phyloP scores from a whole-genome alignment of 1,139 yeast genomes.

The Candida glucosophila region DNA sequence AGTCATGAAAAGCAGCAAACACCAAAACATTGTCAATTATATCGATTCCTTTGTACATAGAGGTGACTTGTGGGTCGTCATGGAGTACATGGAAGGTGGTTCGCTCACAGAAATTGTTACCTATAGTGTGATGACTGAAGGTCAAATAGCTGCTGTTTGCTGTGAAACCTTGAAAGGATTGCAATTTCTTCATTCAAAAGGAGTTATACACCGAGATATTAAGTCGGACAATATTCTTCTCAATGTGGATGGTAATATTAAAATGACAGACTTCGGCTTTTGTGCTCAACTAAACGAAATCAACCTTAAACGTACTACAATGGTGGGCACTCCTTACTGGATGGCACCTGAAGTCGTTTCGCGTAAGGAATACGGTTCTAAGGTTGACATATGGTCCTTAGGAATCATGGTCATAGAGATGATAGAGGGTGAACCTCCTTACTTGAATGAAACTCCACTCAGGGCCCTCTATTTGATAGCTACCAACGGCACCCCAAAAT shows the following conservation, averaged over 20 bases:
- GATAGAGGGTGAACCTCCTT: slow-evolving; percentile 99
- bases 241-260: slow-evolving; percentile 78
- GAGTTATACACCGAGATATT: slow-evolving; percentile 93
- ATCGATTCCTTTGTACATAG: slow-evolving; percentile 36
- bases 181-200: slow-evolving; percentile 81
- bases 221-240: slow-evolving; percentile 88
- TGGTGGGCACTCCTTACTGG: slow-evolving; percentile 99
- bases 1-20: slow-evolving; percentile 42
- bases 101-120: slow-evolving; percentile 91
- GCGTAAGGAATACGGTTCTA: slow-evolving; percentile 91
- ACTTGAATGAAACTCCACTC: slow-evolving; percentile 88
- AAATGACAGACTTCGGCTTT: slow-evolving; percentile 83
- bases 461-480: slow-evolving; percentile 89
- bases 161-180: slow-evolving; percentile 84
- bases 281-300: slow-evolving; percentile 93
- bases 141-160: slow-evolving; percentile 96
- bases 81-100: slow-evolving; percentile 90
- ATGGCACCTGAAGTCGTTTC: slow-evolving; percentile 99
- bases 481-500: slow-evolving; percentile 89
- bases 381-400: slow-evolving; percentile 94
- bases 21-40: slow-evolving; percentile 39
- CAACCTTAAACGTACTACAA: slow-evolving; percentile 81
- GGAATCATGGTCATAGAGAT: slow-evolving; percentile 98
- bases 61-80: slow-evolving; percentile 72
- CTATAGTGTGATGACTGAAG: slow-evolving; percentile 90